Evolutionary conservation across 352 stramenopile genomes (phyloP), one percentile per base, ranked within the genome.

Genomic region (Globisporangium apiculatum): DNA sequence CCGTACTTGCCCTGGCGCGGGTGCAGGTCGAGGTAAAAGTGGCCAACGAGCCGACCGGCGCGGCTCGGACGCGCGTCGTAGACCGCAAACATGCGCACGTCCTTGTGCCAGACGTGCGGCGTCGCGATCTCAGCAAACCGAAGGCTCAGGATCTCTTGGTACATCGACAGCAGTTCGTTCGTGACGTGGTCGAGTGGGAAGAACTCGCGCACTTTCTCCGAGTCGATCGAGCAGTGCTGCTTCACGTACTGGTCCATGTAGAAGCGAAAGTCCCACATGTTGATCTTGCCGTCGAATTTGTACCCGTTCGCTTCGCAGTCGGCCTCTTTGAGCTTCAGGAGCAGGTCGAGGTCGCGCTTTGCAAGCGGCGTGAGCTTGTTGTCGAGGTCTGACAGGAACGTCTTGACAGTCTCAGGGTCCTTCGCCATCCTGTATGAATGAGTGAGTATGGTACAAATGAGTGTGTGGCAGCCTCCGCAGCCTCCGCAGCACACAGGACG

Each of bases 21-120:
- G 72, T 92, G 92, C 17, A 97, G 68, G 58, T 96, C 89, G 14
- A 96, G 65, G 70, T 96, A 96, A 58, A 96, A 96, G 62, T 94
- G 66, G 14, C 87, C 87, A 57, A 96, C 77, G 36, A 91, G 72
- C 58, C 68, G 70, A 7, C 75, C 76, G 4, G 76, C 46, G 48
- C 79, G 73, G 17, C 71, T 65, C 10, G 68, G 73, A 31, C 75
- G 79, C 1, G 83, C 79, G 56, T 95, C 84, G 48, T 83, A 83
- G 15, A 96, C 86, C 8, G 73, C 70, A 49, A 95, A 97, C 76
- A 90, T 91, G 58, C 83, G 78, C 46, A 97, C 87, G 8, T 95
- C 82, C 62, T 81, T 84, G 74, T 96, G 85, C 87, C 87, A 96
- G 62, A 89, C 81, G 48, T 95, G 80, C 46, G 79, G 80, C 59